Conservation (phyloP, 2,329 filamentous ascomycete species). For the Coniella vitis region DNA sequence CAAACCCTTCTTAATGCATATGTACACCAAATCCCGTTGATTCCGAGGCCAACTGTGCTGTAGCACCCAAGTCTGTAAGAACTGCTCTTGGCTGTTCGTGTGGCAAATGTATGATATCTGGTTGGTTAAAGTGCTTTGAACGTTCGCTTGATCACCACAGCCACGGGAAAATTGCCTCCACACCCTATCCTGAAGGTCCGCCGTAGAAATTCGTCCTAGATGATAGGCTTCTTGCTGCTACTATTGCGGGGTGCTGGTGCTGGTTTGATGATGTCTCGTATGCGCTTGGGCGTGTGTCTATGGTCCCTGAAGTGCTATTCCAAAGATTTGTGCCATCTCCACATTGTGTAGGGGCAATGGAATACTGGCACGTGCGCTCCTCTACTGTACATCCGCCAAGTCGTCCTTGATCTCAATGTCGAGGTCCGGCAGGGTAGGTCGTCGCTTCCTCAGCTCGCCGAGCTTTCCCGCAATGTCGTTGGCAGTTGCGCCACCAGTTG, state of each 20-base stretch:
- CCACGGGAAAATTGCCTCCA: too few relatives aligned
- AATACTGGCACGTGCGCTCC: not conserved
- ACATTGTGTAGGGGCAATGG: not conserved
- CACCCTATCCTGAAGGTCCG: too few relatives aligned
- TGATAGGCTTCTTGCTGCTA: too few relatives aligned
- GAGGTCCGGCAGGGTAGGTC: constrained; percentile 15
- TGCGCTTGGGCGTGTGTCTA: not conserved
- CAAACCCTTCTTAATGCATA: constrained; percentile 7
- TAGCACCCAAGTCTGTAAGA: too few relatives aligned
- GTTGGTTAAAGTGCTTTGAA: too few relatives aligned
- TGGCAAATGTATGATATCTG: too few relatives aligned
- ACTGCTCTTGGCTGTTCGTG: too few relatives aligned
- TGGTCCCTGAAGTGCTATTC: not conserved
- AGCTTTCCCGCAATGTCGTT: constrained; percentile 10
- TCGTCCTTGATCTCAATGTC: constrained; percentile 18
- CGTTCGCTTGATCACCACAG: too few relatives aligned
- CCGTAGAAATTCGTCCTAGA: too few relatives aligned
- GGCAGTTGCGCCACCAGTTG: constrained; percentile 5
- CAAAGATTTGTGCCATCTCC: not conserved
- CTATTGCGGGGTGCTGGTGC: too few relatives aligned
- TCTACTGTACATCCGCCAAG: constrained; percentile 19
- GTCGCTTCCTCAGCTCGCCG: constrained; percentile 17
- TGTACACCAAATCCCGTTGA: constrained; percentile 7
- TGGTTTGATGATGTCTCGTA: not conserved
- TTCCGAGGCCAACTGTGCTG: too few relatives aligned